Conservation (phyloP, 129 eudicot genomes). For the Helianthus tuberosus region DNA sequence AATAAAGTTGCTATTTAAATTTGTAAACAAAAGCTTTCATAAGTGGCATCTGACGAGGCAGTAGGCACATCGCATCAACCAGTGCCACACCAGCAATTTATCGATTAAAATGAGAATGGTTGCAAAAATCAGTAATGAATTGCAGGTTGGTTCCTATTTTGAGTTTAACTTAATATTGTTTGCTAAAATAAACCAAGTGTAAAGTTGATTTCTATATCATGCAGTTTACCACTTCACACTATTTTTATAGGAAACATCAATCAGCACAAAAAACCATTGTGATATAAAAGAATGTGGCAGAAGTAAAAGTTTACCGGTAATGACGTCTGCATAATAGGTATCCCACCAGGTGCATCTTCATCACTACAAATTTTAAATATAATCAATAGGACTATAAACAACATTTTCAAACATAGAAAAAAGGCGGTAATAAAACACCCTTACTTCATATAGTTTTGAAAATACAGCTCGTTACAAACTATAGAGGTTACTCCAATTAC, state of each 20-base stretch:
- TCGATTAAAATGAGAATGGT: not conserved
- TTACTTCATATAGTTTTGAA: slow-evolving; percentile 92
- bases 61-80: not conserved
- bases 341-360: slow-evolving; percentile 92
- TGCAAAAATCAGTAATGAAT: not conserved
- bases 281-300: not conserved
- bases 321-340: slow-evolving; percentile 81
- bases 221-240: not conserved
- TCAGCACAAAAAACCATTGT: slow-evolving; percentile 1
- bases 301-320: slow-evolving; percentile 48
- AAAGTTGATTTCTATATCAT: not conserved
- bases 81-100: not conserved
- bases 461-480: slow-evolving; percentile 93
- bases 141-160: not conserved
- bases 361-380: slow-evolving; percentile 49
- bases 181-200: not conserved
- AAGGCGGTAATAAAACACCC: slow-evolving; percentile 13
- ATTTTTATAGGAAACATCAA: not conserved
- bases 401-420: not conserved
- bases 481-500: slow-evolving; percentile 74
- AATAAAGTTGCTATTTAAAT: not conserved
- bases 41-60: not conserved
- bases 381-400: slow-evolving; percentile 3
- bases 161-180: not conserved
- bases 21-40: not conserved